Evolutionary conservation across 371 early-diverging fungal genomes (phyloP).

Genomic region (Lichtheimia corymbifera): DNA sequence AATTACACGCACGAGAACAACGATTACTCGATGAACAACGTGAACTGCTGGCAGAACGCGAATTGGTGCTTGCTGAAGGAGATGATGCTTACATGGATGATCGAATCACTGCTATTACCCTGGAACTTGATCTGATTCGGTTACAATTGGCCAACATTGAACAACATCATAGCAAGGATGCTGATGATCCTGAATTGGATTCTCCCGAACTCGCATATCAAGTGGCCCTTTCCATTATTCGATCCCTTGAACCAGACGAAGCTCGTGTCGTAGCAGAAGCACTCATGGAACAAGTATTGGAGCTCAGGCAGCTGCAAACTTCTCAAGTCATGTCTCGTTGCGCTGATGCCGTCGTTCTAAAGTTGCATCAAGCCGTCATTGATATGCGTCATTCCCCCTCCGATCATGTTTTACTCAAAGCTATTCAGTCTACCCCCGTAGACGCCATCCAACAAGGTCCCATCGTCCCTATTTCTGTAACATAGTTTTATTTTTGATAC

Average conservation of each 20-base stretch:
- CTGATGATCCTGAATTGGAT: background rate
- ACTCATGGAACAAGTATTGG: constrained; percentile 32
- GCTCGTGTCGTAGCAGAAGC: constrained; percentile 30
- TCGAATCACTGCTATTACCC: constrained; percentile 56
- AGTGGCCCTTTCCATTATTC: constrained; percentile 29
- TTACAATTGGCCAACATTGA: background rate
- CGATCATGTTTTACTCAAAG: constrained; percentile 8
- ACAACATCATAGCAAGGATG: constrained; percentile 11
- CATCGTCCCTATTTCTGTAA: background rate
- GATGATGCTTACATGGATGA: constrained; percentile 76
- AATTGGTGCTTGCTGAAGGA: constrained; percentile 45
- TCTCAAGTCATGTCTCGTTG: constrained; percentile 5
- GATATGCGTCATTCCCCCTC: constrained; percentile 15
- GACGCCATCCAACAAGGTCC: constrained; percentile 1
- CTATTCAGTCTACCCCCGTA: constrained; percentile 13
- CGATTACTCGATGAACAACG: constrained; percentile 62
- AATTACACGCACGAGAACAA: constrained; percentile 34
- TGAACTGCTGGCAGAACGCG: constrained; percentile 68
- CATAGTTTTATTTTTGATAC: background rate
- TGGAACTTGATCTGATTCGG: constrained; percentile 25
- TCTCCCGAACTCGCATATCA: constrained; percentile 28
- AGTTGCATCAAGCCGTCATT: constrained; percentile 15
- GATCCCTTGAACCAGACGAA: constrained; percentile 34
- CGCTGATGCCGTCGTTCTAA: constrained; percentile 14
- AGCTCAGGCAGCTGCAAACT: constrained; percentile 19